phyloP scores from a whole-genome alignment of 2,329 filamentous ascomycete species.

The Sporothrix inflata region DNA sequence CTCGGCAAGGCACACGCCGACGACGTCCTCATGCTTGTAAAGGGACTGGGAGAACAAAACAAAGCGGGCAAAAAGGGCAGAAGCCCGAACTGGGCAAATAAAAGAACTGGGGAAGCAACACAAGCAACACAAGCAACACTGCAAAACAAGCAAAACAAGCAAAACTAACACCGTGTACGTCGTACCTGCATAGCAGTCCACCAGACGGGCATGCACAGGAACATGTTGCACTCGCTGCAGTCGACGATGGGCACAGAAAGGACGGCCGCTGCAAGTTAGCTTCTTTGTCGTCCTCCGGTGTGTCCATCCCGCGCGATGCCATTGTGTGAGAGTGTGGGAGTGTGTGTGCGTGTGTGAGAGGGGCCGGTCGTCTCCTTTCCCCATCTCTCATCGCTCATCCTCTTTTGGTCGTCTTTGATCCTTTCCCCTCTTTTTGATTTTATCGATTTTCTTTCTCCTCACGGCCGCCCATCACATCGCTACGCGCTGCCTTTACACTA shows the following conservation, averaged over 20 bases:
- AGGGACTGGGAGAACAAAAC: not conserved
- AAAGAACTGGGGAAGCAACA: too few species aligned
- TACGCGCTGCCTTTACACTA: not conserved
- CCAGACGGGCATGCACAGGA: not conserved
- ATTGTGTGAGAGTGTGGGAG: not conserved
- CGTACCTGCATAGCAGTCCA: slow-evolving; percentile 16
- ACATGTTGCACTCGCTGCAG: not conserved
- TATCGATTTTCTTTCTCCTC: not conserved
- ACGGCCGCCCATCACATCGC: not conserved
- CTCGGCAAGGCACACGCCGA: not conserved
- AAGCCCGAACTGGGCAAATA: too few species aligned
- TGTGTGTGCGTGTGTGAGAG: not conserved
- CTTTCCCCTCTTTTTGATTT: not conserved
- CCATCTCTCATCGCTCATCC: not conserved
- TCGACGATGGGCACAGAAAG: not conserved
- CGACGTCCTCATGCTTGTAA: not conserved
- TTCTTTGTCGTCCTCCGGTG: not conserved
- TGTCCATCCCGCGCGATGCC: not conserved
- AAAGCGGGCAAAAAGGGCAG: not conserved
- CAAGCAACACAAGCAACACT: not conserved
- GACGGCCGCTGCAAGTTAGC: not conserved
- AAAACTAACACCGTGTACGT: slow-evolving; percentile 11
- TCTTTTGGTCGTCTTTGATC: not conserved
- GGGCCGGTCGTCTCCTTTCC: not conserved
- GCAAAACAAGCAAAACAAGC: not conserved